Conservation (phyloP, 805 yeast species). For the Cyberlindnera bimundalis region DNA sequence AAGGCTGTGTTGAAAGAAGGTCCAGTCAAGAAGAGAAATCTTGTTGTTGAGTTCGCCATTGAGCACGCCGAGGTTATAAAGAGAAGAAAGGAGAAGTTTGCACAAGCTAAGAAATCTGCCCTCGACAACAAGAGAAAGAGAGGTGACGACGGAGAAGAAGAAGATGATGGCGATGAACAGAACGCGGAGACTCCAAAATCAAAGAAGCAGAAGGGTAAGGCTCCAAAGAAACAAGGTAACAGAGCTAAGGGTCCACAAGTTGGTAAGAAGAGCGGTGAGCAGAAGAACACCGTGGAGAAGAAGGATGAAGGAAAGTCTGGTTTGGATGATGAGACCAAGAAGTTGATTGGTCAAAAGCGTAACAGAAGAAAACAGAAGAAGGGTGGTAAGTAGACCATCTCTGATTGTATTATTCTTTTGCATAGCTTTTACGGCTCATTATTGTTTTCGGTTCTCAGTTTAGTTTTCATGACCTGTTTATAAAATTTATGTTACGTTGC, state of each 20-base stretch:
- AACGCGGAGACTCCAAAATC: slow-evolving; percentile 14
- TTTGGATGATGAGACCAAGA: slow-evolving; percentile 52
- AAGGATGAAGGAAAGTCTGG: slow-evolving; percentile 32
- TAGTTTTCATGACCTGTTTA: slow-evolving; percentile 1
- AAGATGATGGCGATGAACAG: slow-evolving; percentile 19
- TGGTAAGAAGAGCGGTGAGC: slow-evolving; percentile 19
- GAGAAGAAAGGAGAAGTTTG: slow-evolving; percentile 74
- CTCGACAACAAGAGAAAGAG: slow-evolving; percentile 27
- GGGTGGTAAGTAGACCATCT: slow-evolving; percentile 14
- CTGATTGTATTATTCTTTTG: background rate
- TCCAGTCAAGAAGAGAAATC: slow-evolving; percentile 52
- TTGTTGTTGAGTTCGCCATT: slow-evolving; percentile 92
- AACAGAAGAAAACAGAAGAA: slow-evolving; percentile 53
- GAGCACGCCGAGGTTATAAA: slow-evolving; percentile 93
- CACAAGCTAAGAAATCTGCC: slow-evolving; percentile 36
- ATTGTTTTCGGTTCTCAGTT: background rate
- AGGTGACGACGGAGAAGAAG: slow-evolving; percentile 24
- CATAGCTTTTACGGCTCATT: background rate
- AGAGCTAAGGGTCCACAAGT: slow-evolving; percentile 38
- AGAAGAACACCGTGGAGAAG: slow-evolving; percentile 8
- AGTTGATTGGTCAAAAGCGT: slow-evolving; percentile 66
- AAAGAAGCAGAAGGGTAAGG: slow-evolving; percentile 16
- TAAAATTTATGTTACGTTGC: background rate
- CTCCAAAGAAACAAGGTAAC: slow-evolving; percentile 38
- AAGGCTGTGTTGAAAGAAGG: slow-evolving; percentile 53